Conservation (phyloP, 805 yeast species). For the Saturnispora dispora region DNA sequence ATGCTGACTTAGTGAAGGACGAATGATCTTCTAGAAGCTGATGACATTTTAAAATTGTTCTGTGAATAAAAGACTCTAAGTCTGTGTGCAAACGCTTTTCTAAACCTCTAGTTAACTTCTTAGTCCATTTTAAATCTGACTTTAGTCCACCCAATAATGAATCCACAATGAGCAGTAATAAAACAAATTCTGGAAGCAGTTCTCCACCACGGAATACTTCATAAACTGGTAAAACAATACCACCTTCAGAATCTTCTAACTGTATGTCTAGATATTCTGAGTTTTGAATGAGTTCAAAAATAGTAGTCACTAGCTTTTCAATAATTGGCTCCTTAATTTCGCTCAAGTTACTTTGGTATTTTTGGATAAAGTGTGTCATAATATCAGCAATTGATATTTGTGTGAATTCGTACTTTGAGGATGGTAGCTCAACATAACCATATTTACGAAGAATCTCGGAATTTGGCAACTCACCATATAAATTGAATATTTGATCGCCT, state of each 20-base stretch:
- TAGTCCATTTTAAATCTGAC: constrained; percentile 27
- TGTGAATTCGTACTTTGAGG: constrained; percentile 71
- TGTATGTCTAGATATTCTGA: constrained; percentile 28
- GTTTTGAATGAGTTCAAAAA: constrained; percentile 30
- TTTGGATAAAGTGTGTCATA: constrained; percentile 28
- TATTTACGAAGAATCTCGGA: constrained; percentile 84
- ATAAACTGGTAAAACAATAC: constrained; percentile 45
- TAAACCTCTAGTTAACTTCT: constrained; percentile 18
- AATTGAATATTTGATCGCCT: constrained; percentile 76
- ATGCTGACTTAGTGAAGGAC: constrained; percentile 32
- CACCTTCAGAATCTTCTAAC: constrained; percentile 25
- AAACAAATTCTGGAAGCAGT: constrained; percentile 46
- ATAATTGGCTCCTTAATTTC: constrained; percentile 14
- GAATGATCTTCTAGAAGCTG: constrained; percentile 47
- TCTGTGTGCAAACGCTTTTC: constrained; percentile 19
- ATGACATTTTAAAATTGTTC: constrained; percentile 50
- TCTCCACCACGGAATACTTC: constrained; percentile 55
- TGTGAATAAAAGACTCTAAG: constrained; percentile 30
- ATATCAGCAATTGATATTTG: constrained; percentile 50
- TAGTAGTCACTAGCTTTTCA: constrained; percentile 25
- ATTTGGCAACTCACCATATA: constrained; percentile 87
- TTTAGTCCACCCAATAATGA: constrained; percentile 26
- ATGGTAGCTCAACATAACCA: constrained; percentile 74
- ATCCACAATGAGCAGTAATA: constrained; percentile 45
- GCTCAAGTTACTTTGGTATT: constrained; percentile 16